These are phyloP conservation scores for Camellia oleifera DNA, from an alignment of 179 eudicot genomes.

Conservation along the genomic window DNA sequence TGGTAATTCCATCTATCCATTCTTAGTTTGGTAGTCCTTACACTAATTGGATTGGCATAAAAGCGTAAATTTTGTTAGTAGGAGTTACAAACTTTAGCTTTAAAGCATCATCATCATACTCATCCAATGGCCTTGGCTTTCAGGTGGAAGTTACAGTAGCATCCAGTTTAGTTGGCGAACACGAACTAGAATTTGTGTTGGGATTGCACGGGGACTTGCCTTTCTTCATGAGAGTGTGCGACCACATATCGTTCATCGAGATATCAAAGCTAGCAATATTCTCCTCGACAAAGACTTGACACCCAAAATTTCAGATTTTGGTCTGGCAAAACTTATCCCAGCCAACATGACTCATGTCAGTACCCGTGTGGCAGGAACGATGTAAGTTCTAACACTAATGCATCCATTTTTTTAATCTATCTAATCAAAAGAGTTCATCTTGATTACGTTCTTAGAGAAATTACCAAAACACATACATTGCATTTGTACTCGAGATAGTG, in stretches of 20 bases:
- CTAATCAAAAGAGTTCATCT: neutral
- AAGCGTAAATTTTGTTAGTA: neutral
- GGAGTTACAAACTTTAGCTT: slow-evolving; percentile 1
- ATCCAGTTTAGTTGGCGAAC: slow-evolving; percentile 48
- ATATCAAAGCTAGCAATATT: slow-evolving; percentile 78
- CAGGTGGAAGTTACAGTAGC: slow-evolving; percentile 37
- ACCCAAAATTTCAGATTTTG: slow-evolving; percentile 72
- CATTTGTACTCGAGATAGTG: neutral
- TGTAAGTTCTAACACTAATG: slow-evolving; percentile 40
- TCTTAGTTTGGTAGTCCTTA: neutral
- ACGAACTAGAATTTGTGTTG: slow-evolving; percentile 46
- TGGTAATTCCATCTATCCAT: slow-evolving; percentile 32
- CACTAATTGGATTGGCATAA: neutral
- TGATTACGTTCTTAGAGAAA: neutral
- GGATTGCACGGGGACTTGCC: slow-evolving; percentile 61
- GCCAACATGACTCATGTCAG: slow-evolving; percentile 62
- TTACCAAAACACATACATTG: neutral
- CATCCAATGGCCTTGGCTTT: slow-evolving; percentile 5
- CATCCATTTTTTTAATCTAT: neutral
- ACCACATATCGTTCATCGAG: slow-evolving; percentile 65
- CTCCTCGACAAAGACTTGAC: slow-evolving; percentile 59
- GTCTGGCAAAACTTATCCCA: slow-evolving; percentile 69
- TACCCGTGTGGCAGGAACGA: slow-evolving; percentile 69
- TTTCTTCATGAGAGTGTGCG: slow-evolving; percentile 61
- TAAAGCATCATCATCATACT: neutral